Percentiles rank a stretch among this genome's conserved stretches.
Evolutionary conservation across 2,329 filamentous ascomycete genomes (phyloP).

Genomic region (Rhinocladiella mackenziei): DNA sequence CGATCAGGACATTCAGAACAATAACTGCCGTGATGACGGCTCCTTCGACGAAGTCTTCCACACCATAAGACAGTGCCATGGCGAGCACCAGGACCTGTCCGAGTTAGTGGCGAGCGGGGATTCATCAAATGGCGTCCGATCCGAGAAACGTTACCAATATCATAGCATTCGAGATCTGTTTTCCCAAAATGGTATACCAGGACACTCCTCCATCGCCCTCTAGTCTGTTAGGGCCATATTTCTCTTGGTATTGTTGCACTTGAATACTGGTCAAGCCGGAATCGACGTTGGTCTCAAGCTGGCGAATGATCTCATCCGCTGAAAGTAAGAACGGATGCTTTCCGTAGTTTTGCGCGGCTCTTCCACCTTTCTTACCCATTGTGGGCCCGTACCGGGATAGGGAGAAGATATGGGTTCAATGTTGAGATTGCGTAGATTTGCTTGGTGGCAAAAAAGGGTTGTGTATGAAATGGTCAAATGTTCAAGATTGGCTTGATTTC

Average conservation of each 20-base stretch:
- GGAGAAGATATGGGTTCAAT: no score
- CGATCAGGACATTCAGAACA: slow-evolving; percentile 54
- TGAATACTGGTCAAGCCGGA: slow-evolving; percentile 46
- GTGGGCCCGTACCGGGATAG: slow-evolving; percentile 5
- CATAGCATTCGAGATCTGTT: slow-evolving; percentile 55
- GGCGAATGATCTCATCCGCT: slow-evolving; percentile 39
- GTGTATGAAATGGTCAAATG: no score
- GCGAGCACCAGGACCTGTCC: slow-evolving; percentile 60
- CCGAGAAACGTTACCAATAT: no score
- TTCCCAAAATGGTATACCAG: slow-evolving; percentile 48
- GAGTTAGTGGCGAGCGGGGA: no score
- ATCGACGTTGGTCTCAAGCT: slow-evolving; percentile 47
- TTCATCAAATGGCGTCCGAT: no score
- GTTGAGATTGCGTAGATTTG: no score
- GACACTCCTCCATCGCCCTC: slow-evolving; percentile 44
- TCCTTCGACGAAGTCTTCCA: slow-evolving; percentile 56
- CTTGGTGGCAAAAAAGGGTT: background rate
- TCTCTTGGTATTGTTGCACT: slow-evolving; percentile 43
- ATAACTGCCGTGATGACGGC: slow-evolving; percentile 58
- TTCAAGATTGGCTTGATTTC: no score
- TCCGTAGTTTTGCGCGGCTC: slow-evolving; percentile 31
- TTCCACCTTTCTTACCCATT: slow-evolving; percentile 22
- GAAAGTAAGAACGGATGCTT: slow-evolving; percentile 36
- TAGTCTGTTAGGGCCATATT: slow-evolving; percentile 51
- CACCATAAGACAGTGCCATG: slow-evolving; percentile 60